phyloP scores from a whole-genome alignment of 2,329 filamentous ascomycete genomes.

The Beauveria sp. region DNA sequence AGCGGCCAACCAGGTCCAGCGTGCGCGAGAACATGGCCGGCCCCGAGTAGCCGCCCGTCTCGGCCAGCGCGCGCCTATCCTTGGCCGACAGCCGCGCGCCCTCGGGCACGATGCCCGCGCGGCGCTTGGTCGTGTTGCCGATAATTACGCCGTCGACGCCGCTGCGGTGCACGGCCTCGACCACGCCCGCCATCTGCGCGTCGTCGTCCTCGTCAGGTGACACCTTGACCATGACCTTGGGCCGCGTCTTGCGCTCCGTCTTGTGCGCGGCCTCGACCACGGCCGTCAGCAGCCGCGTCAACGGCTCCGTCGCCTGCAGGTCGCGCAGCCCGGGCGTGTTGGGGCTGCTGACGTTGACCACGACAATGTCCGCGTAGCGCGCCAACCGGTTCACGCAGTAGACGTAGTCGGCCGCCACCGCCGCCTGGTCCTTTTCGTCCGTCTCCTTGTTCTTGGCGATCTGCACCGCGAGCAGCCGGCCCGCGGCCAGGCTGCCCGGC shows the following conservation, averaged over 20 bases:
- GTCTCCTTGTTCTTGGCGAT: slow-evolving; percentile 96
- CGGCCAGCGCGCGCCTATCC: slow-evolving; percentile 61
- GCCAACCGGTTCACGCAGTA: slow-evolving; percentile 78
- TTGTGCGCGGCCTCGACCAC: slow-evolving; percentile 72
- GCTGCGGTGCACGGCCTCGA: slow-evolving; percentile 71
- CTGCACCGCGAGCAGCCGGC: slow-evolving; percentile 79
- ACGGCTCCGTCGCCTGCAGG: slow-evolving; percentile 74
- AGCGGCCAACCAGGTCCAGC: slow-evolving; percentile 68
- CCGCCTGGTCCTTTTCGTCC: slow-evolving; percentile 73
- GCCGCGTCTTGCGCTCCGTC: slow-evolving; percentile 60
- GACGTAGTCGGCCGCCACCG: slow-evolving; percentile 76
- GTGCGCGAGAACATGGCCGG: slow-evolving; percentile 82
- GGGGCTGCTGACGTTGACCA: slow-evolving; percentile 94
- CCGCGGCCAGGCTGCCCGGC: slow-evolving; percentile 69
- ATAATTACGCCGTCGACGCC: slow-evolving; percentile 95
- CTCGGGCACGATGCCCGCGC: slow-evolving; percentile 61
- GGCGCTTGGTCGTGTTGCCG: slow-evolving; percentile 88
- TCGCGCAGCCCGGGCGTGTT: slow-evolving; percentile 90
- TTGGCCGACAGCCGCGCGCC: slow-evolving; percentile 55
- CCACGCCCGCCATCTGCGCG: slow-evolving; percentile 79
- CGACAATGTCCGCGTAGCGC: slow-evolving; percentile 87
- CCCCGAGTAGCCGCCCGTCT: slow-evolving; percentile 85
- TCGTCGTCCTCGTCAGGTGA: slow-evolving; percentile 89
- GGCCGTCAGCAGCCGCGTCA: slow-evolving; percentile 71
- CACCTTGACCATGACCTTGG: slow-evolving; percentile 89